Conservation (phyloP, 106 monocot genomes). For the Iris macrosiphon region DNA sequence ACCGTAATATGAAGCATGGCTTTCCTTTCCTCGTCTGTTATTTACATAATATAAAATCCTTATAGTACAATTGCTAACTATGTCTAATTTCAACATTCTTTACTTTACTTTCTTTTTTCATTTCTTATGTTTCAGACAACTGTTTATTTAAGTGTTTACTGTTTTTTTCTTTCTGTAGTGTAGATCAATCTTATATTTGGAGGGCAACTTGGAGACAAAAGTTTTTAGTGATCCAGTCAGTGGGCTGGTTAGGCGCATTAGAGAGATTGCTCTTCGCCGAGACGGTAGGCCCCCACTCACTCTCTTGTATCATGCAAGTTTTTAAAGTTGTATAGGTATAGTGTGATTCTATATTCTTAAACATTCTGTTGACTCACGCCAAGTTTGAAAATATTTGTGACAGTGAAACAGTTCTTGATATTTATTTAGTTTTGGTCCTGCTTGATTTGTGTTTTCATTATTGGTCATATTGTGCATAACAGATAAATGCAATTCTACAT, state of each 20-base stretch:
- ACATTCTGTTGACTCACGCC: not conserved
- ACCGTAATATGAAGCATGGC: not conserved
- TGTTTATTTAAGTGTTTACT: not conserved
- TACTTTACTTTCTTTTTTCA: not conserved
- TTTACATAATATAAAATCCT: not conserved
- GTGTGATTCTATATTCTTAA: not conserved
- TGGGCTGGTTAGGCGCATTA: slow-evolving; percentile 79
- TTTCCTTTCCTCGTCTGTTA: not conserved
- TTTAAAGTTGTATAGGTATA: not conserved
- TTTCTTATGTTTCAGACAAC: not conserved
- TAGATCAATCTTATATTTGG: slow-evolving; percentile 65
- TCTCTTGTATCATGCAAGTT: not conserved
- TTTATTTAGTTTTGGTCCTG: too few relatives aligned
- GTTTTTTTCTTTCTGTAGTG: slow-evolving; percentile 2
- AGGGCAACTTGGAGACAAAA: slow-evolving; percentile 85
- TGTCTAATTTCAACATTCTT: not conserved
- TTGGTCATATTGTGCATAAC: too few relatives aligned
- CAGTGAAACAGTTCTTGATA: not conserved
- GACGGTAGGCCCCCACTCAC: slow-evolving; percentile 40
- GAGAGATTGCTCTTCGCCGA: slow-evolving; percentile 73
- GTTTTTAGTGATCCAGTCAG: slow-evolving; percentile 68
- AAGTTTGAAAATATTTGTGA: not conserved
- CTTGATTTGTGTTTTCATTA: too few relatives aligned
- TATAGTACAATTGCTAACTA: not conserved
- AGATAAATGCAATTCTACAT: too few relatives aligned